Evolutionary conservation across 2,329 filamentous ascomycete species (phyloP), one percentile per base, ranked within the genome.

Genomic region (Podosphaera leucotricha): DNA sequence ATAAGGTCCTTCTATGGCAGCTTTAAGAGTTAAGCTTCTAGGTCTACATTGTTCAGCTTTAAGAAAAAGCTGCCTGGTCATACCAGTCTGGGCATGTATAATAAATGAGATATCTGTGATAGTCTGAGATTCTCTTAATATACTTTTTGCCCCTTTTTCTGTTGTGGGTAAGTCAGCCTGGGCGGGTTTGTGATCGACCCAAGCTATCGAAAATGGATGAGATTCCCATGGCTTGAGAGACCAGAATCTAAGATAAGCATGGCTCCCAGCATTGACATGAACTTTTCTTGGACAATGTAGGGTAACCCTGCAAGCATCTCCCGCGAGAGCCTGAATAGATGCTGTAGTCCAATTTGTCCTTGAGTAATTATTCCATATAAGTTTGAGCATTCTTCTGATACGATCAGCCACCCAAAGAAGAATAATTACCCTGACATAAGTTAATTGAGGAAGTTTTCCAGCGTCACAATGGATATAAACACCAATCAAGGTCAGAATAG

Each of bases 1-100:
- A 58, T 95, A 95, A 0, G 90, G 87, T 0, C 90, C 90, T 62
- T 95, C 90, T 48, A 92, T 74, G 46, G 81, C 75, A 28, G 83
- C 85, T 41, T 47, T 54, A 13, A 54, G 28, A 5, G 24, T 46
- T 16, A 51, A 36, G 8, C 19, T 43, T 22, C 45, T 44, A 15
- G 46, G 46, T 6, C 26, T 19, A 36, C 40, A 44, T 4, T 63
- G 61, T 46, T 67, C 64, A 6, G 81, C 84, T 47, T 68, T 73
- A 53, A 80, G 66, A 65, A 75, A 92, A 2, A 95, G 72, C 53
- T 75, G 75, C 54, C 83, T 75, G 6, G 90, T 95, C 63, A 93
- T 79, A 24, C 87, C 87, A 0, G 80, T 86, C 47, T 90, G 80
- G 22, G 85, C 82, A 48, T 83, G 82, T 52, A 94, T 78, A 53